Evolutionary conservation across 1,284 basidiomycete genomes (phyloP), one percentile per base, ranked within the genome.

Genomic region (Apiotrichum laibachii): DNA sequence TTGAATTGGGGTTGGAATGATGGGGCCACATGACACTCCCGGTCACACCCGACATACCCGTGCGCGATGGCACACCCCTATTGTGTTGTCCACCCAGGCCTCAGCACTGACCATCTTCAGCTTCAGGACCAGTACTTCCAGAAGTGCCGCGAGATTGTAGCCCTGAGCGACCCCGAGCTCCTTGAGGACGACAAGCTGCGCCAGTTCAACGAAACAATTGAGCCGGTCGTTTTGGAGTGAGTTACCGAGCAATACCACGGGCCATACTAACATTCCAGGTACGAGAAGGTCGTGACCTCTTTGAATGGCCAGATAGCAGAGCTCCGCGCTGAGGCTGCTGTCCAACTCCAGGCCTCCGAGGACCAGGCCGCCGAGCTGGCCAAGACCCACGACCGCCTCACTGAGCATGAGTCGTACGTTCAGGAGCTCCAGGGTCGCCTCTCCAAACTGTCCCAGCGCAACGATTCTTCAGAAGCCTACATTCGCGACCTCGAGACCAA

Each of bases 141-240:
- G 26, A 76, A 75, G 44, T 71, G 69, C 51, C 72, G 72, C 51
- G 76, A 80, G 59, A 72, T 75, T 50, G 76, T 76, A 10, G 63
- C 63, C 46, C 60, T 65, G 52, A 62, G 60, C 53, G 63, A 65
- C 53, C 60, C 63, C 37, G 57, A 65, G 34, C 37, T 44, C 26
- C 53, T 61, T 5, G 63, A 62, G 63, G 63, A 65, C 47, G 63
- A 65, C 55, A 62, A 62, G 58, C 46, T 65, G 37, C 53, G 63
- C 31, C 90, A 89, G 75, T 98, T 97, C 73, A 90, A 96, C 71
- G 90, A 93, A 75, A 95, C 96, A 58, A 93, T 98, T 21, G 94
- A 93, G 40, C 95, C 95, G 9, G 92, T 99, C 68, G 97, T 99
- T 60, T 88, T 95, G 76, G 95, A 98, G 80, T 73, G 55, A 68